Evolutionary conservation across 768 basidiomycete genomes (phyloP).

Genomic region (Cystofilobasidium bisporidii): DNA sequence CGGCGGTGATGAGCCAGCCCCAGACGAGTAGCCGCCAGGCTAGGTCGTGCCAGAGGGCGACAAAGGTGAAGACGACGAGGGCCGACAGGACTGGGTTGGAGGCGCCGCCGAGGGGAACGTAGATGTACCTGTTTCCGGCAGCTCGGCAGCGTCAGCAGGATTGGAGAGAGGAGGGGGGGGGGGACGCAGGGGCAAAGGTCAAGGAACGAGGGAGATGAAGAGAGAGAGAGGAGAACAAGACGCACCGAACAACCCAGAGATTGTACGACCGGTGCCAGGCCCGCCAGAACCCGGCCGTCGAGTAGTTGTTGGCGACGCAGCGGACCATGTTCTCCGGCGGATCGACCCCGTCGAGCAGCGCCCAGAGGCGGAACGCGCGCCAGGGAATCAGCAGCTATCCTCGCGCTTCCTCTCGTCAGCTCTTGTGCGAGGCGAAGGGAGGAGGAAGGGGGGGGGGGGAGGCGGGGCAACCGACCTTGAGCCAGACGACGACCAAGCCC

Average conservation of each 20-base stretch:
- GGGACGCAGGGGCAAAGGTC: too few relatives aligned
- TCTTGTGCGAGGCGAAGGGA: not conserved
- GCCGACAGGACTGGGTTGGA: conserved; percentile 54
- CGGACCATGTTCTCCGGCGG: conserved; percentile 98
- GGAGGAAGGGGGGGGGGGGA: not conserved
- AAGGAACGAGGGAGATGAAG: not conserved
- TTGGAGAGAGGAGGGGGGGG: too few relatives aligned
- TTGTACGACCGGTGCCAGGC: conserved; percentile 97
- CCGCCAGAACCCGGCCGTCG: conserved; percentile 83
- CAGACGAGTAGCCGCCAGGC: conserved; percentile 78
- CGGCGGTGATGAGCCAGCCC: conserved; percentile 91
- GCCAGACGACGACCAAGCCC: conserved; percentile 92
- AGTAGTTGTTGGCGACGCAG: conserved; percentile 98
- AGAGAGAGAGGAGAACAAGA: not conserved
- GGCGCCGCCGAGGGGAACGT: conserved; percentile 79
- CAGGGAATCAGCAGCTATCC: conserved; percentile 18
- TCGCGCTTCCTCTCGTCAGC: conserved; percentile 17
- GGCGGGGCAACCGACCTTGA: conserved; percentile 57
- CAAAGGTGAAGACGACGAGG: conserved; percentile 81
- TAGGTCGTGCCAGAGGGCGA: conserved; percentile 94
- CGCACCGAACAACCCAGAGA: conserved; percentile 73
- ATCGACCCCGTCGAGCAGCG: conserved; percentile 74
- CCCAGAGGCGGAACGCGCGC: conserved; percentile 21
- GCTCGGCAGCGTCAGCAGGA: not conserved
- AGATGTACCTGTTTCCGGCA: conserved; percentile 75